Evolutionary conservation across 495 filamentous ascomycete genomes (phyloP), one percentile per base, ranked within the genome.

Genomic region (Astrothelium subdiscretum): DNA sequence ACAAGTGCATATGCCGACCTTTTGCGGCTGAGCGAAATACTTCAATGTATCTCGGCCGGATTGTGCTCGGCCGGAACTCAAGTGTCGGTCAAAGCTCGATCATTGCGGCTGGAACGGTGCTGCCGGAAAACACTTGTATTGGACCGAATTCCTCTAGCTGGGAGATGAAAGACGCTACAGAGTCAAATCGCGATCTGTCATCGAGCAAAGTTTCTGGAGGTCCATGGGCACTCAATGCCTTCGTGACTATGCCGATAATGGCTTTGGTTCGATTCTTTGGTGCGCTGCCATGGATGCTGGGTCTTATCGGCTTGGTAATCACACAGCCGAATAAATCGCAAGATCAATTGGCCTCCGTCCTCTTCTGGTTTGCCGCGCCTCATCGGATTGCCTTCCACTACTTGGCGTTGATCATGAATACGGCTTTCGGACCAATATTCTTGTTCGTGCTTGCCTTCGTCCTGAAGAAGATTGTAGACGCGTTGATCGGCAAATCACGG

Each of bases 111-210:
- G 77, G 77, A 5, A 71, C 76, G 0, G 62, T 54, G 31, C 31
- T 79, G 8, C 76, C 77, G 0, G 68, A 70, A 20, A 67, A 70
- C 54, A 68, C 73, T 22, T 78, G 75, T 66, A 75, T 79, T 52
- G 77, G 77, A 11, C 73, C 77, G 13, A 79, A 78, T 61, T 78
- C 77, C 12, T 76, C 75, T 0, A 77, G 74, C 65, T 77, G 76
- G 72, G 77, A 79, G 59, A 63, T 74, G 3, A 65, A 70, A 1
- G 74, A 77, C 57, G 73, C 73, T 1, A 65, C 67, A 31, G 77
- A 78, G 43, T 67, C 68, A 5, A 76, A 75, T 67, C 70, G 75
- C 4, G 70, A 73, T 48, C 65, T 74, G 11, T 63, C 70, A 2
- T 57, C 70, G 5, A 66, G 68, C 38, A 66, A 66, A 29, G 68